These are phyloP conservation scores for Phytophthora macrochlamydospora DNA, from an alignment of 352 stramenopile species.

Conservation along the genomic window DNA sequence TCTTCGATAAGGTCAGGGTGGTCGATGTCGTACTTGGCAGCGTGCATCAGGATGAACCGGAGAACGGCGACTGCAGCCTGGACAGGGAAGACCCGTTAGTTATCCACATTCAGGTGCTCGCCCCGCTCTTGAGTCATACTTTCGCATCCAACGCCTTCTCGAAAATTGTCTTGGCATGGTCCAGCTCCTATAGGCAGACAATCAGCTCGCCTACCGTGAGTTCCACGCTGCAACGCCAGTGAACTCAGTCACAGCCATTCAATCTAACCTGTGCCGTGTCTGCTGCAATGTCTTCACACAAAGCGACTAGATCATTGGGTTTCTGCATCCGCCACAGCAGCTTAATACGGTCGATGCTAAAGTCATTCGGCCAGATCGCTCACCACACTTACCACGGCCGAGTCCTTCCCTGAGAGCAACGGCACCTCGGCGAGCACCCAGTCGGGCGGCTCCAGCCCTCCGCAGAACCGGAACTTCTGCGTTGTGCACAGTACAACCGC, in stretches of 20 bases:
- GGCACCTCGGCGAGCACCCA: conserved; percentile 61
- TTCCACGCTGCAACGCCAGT: no score
- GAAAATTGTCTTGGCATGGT: conserved; percentile 18
- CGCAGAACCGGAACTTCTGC: conserved; percentile 65
- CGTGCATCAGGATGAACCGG: conserved; percentile 54
- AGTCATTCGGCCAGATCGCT: not conserved
- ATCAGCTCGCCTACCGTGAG: no score
- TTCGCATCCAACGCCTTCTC: conserved; percentile 25
- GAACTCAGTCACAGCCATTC: not conserved
- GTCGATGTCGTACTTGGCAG: conserved; percentile 50
- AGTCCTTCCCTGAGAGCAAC: conserved; percentile 34
- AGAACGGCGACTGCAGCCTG: conserved; percentile 42
- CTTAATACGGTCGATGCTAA: not conserved
- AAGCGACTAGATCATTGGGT: conserved; percentile 9
- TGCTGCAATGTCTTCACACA: conserved; percentile 32
- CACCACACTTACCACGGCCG: conserved; percentile 20
- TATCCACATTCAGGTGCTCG: no score
- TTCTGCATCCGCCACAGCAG: conserved; percentile 12
- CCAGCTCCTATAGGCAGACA: conserved; percentile 19
- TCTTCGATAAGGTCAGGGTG: conserved; percentile 45
- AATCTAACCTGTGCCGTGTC: conserved; percentile 27
- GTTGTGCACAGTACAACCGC: not conserved
- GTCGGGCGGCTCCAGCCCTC: conserved; percentile 65
- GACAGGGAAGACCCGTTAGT: not conserved
- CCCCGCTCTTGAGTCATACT: conserved; percentile 4